Evolutionary conservation across 768 basidiomycete genomes (phyloP).

Genomic region (Tubosaeta sp.): DNA sequence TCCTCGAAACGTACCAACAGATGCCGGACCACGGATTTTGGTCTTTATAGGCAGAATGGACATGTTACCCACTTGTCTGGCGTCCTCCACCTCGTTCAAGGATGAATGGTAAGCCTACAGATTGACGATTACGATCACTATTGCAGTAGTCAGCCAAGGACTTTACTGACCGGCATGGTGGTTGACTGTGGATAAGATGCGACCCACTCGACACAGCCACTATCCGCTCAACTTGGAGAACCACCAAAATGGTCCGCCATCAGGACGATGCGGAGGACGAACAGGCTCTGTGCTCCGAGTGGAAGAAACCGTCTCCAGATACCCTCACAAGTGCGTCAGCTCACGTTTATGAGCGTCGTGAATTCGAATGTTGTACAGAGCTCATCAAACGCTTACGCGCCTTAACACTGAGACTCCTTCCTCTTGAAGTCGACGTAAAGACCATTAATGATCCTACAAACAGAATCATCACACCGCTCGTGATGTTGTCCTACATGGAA

Average conservation of each 20-base stretch:
- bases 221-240: not conserved
- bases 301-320: slow-evolving; percentile 59
- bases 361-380: slow-evolving; percentile 40
- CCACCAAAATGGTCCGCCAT: slow-evolving; percentile 25
- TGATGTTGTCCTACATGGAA: slow-evolving; percentile 69
- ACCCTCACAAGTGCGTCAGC: slow-evolving; percentile 65
- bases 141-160: not conserved
- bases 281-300: slow-evolving; percentile 37
- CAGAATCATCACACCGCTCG: slow-evolving; percentile 76
- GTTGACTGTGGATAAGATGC: slow-evolving; percentile 23
- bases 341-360: not conserved
- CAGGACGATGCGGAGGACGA: slow-evolving; percentile 32
- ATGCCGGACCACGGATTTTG: slow-evolving; percentile 88
- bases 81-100: slow-evolving; percentile 81
- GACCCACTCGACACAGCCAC: slow-evolving; percentile 17
- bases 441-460: slow-evolving; percentile 73
- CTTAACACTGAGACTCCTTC: slow-evolving; percentile 70
- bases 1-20: slow-evolving; percentile 49
- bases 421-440: slow-evolving; percentile 69
- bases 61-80: slow-evolving; percentile 84
- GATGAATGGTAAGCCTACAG: slow-evolving; percentile 92
- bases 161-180: slow-evolving; percentile 50
- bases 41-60: slow-evolving; percentile 88
- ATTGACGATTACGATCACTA: not conserved
- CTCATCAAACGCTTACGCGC: slow-evolving; percentile 77